A percentile compares a stretch with the other conserved stretches of the same genome.
These are phyloP conservation scores for Euphorbia tirucalli DNA, from an alignment of 345 rosid species.

Conservation along the genomic window DNA sequence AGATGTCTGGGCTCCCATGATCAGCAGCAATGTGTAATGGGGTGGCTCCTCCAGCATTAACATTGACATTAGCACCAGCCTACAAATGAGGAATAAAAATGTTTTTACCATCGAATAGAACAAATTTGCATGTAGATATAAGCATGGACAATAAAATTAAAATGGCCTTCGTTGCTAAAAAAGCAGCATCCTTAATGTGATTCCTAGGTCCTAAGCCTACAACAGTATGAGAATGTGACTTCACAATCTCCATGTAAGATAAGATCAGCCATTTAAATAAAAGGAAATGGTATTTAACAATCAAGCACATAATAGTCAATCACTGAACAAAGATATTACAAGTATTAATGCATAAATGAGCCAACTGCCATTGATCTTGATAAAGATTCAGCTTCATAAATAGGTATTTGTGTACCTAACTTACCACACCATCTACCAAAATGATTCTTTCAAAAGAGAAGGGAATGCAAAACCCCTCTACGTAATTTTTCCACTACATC, in stretches of 20 bases:
- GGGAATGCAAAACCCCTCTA: neutral
- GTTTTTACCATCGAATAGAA: neutral
- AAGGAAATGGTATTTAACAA: neutral
- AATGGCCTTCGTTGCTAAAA: neutral
- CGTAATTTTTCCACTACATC: neutral
- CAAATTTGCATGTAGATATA: neutral
- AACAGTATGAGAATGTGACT: too few relatives aligned
- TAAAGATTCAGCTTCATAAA: neutral
- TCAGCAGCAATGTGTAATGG: slow-evolving; percentile 94
- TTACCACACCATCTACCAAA: neutral
- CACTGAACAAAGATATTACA: neutral
- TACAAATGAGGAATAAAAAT: slow-evolving; percentile 31
- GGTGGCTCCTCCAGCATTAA: slow-evolving; percentile 83
- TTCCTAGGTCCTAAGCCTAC: too few relatives aligned
- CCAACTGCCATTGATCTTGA: neutral
- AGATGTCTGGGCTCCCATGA: slow-evolving; percentile 57
- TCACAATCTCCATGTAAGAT: too few relatives aligned
- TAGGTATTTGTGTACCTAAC: neutral
- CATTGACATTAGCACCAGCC: slow-evolving; percentile 81
- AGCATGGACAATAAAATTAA: neutral
- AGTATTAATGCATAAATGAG: neutral
- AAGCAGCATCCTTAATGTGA: neutral
- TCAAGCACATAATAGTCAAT: neutral
- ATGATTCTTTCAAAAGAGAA: neutral
- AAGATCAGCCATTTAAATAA: too few relatives aligned